Evolutionary conservation across 768 basidiomycete species (phyloP), one percentile per base, ranked within the genome.

Genomic region (Boletus pseudo-olivaceus): DNA sequence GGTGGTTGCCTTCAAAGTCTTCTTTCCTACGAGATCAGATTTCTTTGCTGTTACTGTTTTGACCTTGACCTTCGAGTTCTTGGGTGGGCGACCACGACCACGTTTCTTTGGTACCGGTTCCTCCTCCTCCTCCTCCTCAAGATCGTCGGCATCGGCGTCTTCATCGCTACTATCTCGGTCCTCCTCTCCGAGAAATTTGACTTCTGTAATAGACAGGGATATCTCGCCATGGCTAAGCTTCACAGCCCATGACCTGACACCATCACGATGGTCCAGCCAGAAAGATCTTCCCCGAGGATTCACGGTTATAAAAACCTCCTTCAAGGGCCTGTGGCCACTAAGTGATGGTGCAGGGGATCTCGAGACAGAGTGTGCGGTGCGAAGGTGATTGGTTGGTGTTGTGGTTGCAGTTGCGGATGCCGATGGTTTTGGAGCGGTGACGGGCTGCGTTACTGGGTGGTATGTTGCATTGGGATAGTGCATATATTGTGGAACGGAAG

Each of bases 171-270:
- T 80, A 27, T 81, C 82, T 33, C 79, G 83, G 12, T 85, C 87
- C 19, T 82, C 82, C 12, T 79, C 80, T 29, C 74, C 75, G 49
- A 82, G 58, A 51, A 85, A 85, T 20, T 69, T 71, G 45, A 89
- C 72, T 51, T 82, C 77, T 41, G 73, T 73, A 35, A 92, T 65
- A 53, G 77, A 67, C 17, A 92, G 49, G 3, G 75, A 76, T 4
- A 77, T 77, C 63, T 92, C 90, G 9, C 76, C 78, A 1, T 74
- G 73, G 10, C 75, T 73, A 33, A 91, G 75, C 44, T 83, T 77
- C 67, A 90, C 73, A 5, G 82, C 81, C 90, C 90, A 92, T 34
- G 72, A 81, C 63, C 79, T 82, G 45, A 92, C 90, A 5, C 89
- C 87, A 49, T 90, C 87, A 40, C 76, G 76, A 51, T 82, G 72